Percentiles rank a stretch among this genome's conserved stretches.
phyloP scores from a whole-genome alignment of 1,139 yeast species.

The Hanseniaspora gamundiae region DNA sequence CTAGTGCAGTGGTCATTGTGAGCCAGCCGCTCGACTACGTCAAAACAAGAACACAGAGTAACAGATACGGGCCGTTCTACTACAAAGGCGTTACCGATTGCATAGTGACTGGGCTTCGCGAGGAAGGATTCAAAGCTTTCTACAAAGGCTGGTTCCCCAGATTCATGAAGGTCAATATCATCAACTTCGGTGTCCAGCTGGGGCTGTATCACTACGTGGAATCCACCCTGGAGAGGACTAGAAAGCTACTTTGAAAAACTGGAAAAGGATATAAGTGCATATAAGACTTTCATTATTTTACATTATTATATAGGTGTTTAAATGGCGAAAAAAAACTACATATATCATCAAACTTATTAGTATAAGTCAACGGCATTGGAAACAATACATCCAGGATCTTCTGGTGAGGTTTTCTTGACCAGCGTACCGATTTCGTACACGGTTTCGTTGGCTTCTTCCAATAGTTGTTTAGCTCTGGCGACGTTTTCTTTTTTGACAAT shows the following conservation, averaged over 20 bases:
- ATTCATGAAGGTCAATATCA: slow-evolving; percentile 60
- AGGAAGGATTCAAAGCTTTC: slow-evolving; percentile 51
- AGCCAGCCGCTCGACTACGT: slow-evolving; percentile 91
- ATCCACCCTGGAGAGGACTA: slow-evolving; percentile 16
- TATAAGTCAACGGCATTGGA: slow-evolving; percentile 50
- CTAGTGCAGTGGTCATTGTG: slow-evolving; percentile 53
- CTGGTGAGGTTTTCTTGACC: slow-evolving; percentile 36
- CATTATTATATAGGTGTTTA: background rate
- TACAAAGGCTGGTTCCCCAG: slow-evolving; percentile 81
- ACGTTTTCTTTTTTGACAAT: slow-evolving; percentile 62
- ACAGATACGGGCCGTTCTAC: slow-evolving; percentile 40
- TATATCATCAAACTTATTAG: slow-evolving; percentile 26
- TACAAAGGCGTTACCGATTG: slow-evolving; percentile 58
- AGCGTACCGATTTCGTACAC: slow-evolving; percentile 73
- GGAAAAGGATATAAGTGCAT: background rate
- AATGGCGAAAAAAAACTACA: no score
- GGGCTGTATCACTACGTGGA: slow-evolving; percentile 55
- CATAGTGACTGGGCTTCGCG: slow-evolving; percentile 55
- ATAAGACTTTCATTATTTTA: background rate
- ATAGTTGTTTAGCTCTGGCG: slow-evolving; percentile 38
- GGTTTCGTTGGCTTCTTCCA: slow-evolving; percentile 58
- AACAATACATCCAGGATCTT: slow-evolving; percentile 56
- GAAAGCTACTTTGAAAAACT: slow-evolving; percentile 12
- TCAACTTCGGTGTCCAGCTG: slow-evolving; percentile 63
- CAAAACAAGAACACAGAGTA: slow-evolving; percentile 80